Percentiles rank a stretch among this genome's conserved stretches.
Conservation (phyloP, 2,329 filamentous ascomycete genomes). For the Cladophialophora yegresii region DNA sequence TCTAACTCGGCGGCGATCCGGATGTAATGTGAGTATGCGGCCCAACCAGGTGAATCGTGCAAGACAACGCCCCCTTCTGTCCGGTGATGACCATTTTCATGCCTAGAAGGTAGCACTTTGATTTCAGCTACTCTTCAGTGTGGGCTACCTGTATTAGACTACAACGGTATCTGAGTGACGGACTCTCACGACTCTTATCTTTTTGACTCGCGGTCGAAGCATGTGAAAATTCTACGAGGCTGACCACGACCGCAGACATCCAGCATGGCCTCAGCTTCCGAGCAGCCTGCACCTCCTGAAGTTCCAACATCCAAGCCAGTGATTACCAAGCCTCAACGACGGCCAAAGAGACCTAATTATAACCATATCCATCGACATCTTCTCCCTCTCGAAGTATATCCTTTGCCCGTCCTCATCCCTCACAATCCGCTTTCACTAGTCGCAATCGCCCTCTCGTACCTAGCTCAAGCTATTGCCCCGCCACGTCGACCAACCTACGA, state of each 20-base stretch:
- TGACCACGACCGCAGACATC: slow-evolving; percentile 25
- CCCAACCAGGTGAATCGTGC: slow-evolving; percentile 29
- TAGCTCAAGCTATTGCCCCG: slow-evolving; percentile 69
- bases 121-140: slow-evolving; percentile 55
- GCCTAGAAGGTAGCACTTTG: slow-evolving; percentile 54
- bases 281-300: slow-evolving; percentile 31
- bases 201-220: slow-evolving; percentile 7
- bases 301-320: slow-evolving; percentile 23
- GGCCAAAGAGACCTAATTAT: slow-evolving; percentile 56
- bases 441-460: slow-evolving; percentile 74
- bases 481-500: slow-evolving; percentile 64
- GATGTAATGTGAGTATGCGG: slow-evolving; percentile 32
- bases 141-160: slow-evolving; percentile 71
- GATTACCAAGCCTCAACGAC: slow-evolving; percentile 30
- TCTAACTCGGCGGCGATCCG: slow-evolving; percentile 21
- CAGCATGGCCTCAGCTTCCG: slow-evolving; percentile 37
- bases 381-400: slow-evolving; percentile 76
- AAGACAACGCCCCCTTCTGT: slow-evolving; percentile 36
- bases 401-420: slow-evolving; percentile 83
- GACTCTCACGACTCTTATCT: background rate
- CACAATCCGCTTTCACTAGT: slow-evolving; percentile 88
- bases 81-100: slow-evolving; percentile 51
- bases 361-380: slow-evolving; percentile 80
- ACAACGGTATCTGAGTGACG: slow-evolving; percentile 88
- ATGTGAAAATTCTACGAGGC: slow-evolving; percentile 18